Evolutionary conservation across 2,329 filamentous ascomycete species (phyloP), one percentile per base, ranked within the genome.

Genomic region (Sphaerostilbella broomeana): DNA sequence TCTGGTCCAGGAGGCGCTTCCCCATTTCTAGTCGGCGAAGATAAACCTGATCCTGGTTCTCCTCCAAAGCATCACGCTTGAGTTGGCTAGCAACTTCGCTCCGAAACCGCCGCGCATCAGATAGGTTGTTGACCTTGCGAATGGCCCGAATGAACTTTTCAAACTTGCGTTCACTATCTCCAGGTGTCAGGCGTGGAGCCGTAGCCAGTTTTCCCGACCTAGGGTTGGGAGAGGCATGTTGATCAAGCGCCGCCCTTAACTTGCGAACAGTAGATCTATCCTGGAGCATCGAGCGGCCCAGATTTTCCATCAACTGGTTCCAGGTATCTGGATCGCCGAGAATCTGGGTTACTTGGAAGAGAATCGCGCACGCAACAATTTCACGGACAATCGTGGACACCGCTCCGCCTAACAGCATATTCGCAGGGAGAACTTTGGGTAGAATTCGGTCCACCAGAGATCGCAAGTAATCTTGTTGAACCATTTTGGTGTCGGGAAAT

Each of bases 281-380:
- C 60, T 97, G 92, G 28, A 98, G 72, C 68, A 94, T 83, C 18
- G 84, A 83, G 35, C 86, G 81, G 13, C 88, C 84, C 61, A 82
- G 87, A 40, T 82, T 89, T 61, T 97, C 90, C 73, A 97, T 87
- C 44, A 95, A 63, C 60, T 95, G 89, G 54, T 98, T 97, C 90
- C 90, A 98, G 7, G 84, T 94, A 64, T 98, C 94, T 2, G 94
- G 89, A 51, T 98, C 90, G 5, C 86, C 78, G 13, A 98, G 68
- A 46, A 88, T 69, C 52, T 83, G 79, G 56, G 95, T 72, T 16
- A 94, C 67, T 1, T 92, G 92, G 28, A 79, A 81, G 25, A 98
- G 68, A 26, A 98, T 81, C n/a, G 87, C 86, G 60, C 92, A 95
- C 16, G 87, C 74, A n/a, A 95, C 78, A 45, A 98, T 82, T 64